These are phyloP conservation scores for Lipomyces lipofer DNA, from an alignment of 805 yeast species.

Conservation along the genomic window DNA sequence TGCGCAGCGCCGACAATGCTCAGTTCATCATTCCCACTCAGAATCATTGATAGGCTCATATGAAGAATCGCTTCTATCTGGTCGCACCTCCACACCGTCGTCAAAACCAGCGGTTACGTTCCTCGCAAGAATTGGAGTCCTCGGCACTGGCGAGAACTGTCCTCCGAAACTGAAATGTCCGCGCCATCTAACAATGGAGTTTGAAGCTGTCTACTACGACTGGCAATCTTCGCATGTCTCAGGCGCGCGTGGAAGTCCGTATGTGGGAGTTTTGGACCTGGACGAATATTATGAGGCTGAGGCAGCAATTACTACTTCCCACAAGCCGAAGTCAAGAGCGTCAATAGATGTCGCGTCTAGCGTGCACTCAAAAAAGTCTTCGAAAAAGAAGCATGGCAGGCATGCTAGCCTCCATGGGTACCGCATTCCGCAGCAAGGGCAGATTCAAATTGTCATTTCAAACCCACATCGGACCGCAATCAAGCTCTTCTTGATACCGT, in stretches of 20 bases:
- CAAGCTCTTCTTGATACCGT: conserved; percentile 39
- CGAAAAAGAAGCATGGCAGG: conserved; percentile 1
- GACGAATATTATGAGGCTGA: conserved; percentile 5
- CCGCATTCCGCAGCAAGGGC: conserved; percentile 39
- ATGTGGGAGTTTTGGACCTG: conserved; percentile 34
- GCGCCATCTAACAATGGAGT: conserved; percentile 33
- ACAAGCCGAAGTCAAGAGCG: background rate
- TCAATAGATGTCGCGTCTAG: no score
- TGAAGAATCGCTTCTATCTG: conserved; percentile 39
- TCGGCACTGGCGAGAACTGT: conserved; percentile 34
- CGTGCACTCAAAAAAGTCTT: background rate
- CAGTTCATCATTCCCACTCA: conserved; percentile 20
- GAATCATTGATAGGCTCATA: conserved; percentile 40
- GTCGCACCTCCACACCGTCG: conserved; percentile 38
- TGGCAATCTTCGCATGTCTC: conserved; percentile 22
- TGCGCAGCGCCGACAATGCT: conserved; percentile 4
- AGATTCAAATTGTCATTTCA: conserved; percentile 40
- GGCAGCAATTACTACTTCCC: background rate
- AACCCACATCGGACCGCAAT: conserved; percentile 39
- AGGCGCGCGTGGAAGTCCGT: conserved; percentile 32
- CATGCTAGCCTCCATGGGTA: conserved; percentile 33
- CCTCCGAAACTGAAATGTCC: conserved; percentile 33
- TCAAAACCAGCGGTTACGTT: conserved; percentile 34
- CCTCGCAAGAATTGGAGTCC: conserved; percentile 36
- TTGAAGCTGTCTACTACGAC: conserved; percentile 39